phyloP scores from a whole-genome alignment of 202 grass and related monocot genomes.

The Carex arenaria region DNA sequence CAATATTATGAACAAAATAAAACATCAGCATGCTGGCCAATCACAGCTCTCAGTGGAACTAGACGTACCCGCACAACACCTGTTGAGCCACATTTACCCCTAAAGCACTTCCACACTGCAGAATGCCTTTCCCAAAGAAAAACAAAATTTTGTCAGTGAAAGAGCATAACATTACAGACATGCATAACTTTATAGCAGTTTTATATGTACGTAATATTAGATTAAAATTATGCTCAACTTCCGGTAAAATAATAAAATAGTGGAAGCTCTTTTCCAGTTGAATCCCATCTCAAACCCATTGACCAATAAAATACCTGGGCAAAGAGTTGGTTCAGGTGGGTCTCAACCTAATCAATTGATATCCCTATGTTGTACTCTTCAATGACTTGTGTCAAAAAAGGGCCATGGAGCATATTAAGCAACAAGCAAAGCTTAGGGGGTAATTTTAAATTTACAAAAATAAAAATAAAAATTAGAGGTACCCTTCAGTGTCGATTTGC shows the following conservation, averaged over 20 bases:
- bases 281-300: not conserved
- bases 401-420: not conserved
- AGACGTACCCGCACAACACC: conserved; percentile 27
- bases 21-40: conserved; percentile 5
- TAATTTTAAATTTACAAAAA: not conserved
- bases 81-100: conserved; percentile 74
- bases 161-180: not conserved
- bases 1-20: not conserved
- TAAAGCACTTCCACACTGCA: conserved; percentile 71
- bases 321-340: not conserved
- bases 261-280: not conserved
- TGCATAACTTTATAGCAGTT: not conserved
- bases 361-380: not conserved
- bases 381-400: conserved; percentile 1
- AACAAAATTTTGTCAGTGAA: conserved; percentile 21
- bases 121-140: conserved; percentile 3
- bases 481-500: conserved; percentile 48
- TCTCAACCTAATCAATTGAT: not conserved
- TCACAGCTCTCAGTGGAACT: conserved; percentile 23
- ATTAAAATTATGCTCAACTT: not conserved
- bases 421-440: not conserved
- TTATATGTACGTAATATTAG: not conserved
- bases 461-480: conserved; percentile 6
- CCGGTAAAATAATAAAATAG: not conserved
- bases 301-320: not conserved